A percentile compares a stretch with the other conserved stretches of the same genome.
Evolutionary conservation across 2,329 filamentous ascomycete species (phyloP).

Genomic region (Akanthomyces lecanii): DNA sequence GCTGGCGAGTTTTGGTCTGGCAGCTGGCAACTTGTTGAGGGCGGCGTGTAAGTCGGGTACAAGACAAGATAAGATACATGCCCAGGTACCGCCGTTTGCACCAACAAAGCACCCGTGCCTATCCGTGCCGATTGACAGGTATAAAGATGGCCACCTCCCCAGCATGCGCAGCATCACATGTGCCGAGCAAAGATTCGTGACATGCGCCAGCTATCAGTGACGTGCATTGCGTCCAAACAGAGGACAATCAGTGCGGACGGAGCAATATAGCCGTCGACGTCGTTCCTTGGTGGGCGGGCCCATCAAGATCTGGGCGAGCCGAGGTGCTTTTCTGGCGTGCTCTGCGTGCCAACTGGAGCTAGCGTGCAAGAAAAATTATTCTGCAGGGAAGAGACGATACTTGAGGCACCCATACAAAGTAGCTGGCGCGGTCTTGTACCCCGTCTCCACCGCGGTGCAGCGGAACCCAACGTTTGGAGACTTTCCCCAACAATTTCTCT

Average conservation of each 20-base stretch:
- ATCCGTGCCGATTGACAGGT: neutral
- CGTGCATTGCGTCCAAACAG: neutral
- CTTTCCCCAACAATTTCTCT: conserved; percentile 13
- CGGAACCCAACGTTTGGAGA: conserved; percentile 11
- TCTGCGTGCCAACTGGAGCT: neutral
- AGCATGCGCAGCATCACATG: conserved; percentile 1
- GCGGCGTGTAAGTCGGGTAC: neutral
- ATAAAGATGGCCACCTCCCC: neutral
- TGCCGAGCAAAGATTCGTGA: neutral
- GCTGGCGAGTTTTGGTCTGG: neutral
- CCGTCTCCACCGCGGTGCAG: conserved; percentile 4
- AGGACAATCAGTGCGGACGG: neutral
- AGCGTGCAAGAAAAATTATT: neutral
- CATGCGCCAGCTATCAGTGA: neutral
- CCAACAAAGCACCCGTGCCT: neutral
- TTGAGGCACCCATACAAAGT: neutral
- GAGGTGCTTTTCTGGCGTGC: conserved; percentile 12
- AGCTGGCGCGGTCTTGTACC: neutral
- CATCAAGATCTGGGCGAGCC: conserved; percentile 10
- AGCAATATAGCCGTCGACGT: neutral
- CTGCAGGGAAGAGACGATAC: conserved; percentile 1
- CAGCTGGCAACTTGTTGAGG: conserved; percentile 13
- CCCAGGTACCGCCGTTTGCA: neutral
- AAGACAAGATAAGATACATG: neutral
- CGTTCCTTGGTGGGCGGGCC: neutral